Conservation (phyloP, 2,329 filamentous ascomycete genomes). For the Talaromyces piceae region DNA sequence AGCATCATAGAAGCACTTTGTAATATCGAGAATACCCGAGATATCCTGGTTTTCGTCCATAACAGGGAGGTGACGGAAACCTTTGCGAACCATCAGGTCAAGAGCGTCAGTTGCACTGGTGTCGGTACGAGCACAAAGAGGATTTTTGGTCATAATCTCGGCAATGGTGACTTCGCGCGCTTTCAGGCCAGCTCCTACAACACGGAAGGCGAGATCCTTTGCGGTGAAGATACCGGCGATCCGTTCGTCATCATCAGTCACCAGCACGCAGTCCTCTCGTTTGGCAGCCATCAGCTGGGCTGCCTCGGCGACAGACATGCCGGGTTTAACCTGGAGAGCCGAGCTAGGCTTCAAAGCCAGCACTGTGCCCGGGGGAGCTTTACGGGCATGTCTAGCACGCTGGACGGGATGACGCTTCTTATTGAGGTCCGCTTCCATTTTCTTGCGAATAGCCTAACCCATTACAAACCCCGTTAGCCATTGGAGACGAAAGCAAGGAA, state of each 20-base stretch:
- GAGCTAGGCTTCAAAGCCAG: constrained; percentile 91
- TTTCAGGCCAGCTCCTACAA: constrained; percentile 85
- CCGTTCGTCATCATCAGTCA: constrained; percentile 94
- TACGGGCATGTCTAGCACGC: constrained; percentile 76
- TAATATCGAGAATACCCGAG: constrained; percentile 94
- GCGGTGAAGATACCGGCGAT: constrained; percentile 99
- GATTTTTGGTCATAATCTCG: constrained; percentile 99
- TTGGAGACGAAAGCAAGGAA: constrained; percentile 6
- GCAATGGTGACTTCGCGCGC: constrained; percentile 85
- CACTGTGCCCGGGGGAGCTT: constrained; percentile 92
- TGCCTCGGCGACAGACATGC: constrained; percentile 87
- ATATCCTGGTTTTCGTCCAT: constrained; percentile 99
- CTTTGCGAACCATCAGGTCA: constrained; percentile 96
- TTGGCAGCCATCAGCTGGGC: constrained; percentile 99
- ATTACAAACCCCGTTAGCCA: neutral
- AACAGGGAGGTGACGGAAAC: constrained; percentile 92
- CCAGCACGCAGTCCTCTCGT: constrained; percentile 93
- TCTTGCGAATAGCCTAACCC: constrained; percentile 83
- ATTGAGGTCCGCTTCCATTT: constrained; percentile 94
- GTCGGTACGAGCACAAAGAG: constrained; percentile 91
- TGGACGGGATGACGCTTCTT: constrained; percentile 84
- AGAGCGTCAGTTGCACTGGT: constrained; percentile 96
- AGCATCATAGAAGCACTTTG: constrained; percentile 98
- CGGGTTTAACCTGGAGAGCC: constrained; percentile 94
- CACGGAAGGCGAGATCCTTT: constrained; percentile 95